Base-by-base conservation (phyloP, 192 early-diverging fungal species). In the Coemansia sp. region DNA sequence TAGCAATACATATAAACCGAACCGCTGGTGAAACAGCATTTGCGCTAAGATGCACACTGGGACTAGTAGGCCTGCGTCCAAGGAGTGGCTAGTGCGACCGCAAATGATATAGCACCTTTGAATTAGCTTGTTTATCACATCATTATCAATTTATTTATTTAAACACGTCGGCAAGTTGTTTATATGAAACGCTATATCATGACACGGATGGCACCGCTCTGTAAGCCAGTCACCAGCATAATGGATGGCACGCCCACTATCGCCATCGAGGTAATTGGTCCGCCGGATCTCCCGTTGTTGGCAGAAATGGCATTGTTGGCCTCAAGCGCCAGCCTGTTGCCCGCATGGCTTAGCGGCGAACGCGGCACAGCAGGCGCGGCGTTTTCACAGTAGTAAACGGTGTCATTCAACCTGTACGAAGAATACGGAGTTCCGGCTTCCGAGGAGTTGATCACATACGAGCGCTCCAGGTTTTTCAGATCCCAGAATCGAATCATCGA, bases 401-500 rank as follows among this genome's bases (percentile, higher is more conserved):
- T 75, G 33, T 71, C 70, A 41, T 75, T 69, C 14, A 75, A 48
- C 13, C 70, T 62, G 29, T 81, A 81, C 46, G 78, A 81, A 13
- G 72, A 67, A 29, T 81, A 75, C 17, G 78, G 72, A 6, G 73
- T 59, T 23, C 52, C 54, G 2, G 61, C 55, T 35, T 63, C 68
- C 5, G 61, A 33, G 5, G 90, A 89, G 35, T 84, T 83, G 35
- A 96, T 79, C 4, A 95, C 82, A 70, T 85, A 89, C 3, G 91
- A 93, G 17, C 90, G 80, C 29, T 93, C 91, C 34, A 91, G 71
- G 20, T 75, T 71, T 8, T 75, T 76, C 20, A 82, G 81, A 67
- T 94, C 89, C 91, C 93, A 93, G 62, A 89, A 91, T n/a, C 94
- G 78, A 34, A 97, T 74, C 73, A 94, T 93, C 36, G 91, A 86